These are phyloP conservation scores for Barbarea vulgaris DNA, from an alignment of 345 rosid genomes.

Conservation along the genomic window DNA sequence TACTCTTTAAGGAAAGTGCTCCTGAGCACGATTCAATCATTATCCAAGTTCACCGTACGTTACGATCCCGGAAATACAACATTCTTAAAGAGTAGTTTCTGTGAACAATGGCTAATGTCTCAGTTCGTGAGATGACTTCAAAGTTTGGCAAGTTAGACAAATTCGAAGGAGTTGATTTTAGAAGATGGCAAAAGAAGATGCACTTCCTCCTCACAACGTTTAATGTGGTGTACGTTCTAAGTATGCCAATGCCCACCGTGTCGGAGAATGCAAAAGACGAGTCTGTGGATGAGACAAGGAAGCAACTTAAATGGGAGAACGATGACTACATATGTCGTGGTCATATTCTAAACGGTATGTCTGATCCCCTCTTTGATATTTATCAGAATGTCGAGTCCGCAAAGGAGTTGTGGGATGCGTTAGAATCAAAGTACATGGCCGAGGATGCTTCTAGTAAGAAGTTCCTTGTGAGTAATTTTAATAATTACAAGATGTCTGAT, in stretches of 20 bases:
- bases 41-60: no score
- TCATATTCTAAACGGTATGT: not conserved
- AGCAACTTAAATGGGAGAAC: not conserved
- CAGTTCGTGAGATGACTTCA: not conserved
- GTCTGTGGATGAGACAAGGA: not conserved
- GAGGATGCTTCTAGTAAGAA: slow-evolving; percentile 3
- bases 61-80: no score
- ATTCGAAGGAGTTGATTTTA: slow-evolving; percentile 4
- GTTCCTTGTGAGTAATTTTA: slow-evolving; percentile 7
- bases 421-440: not conserved
- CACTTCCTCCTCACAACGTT: not conserved
- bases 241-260: not conserved
- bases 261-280: not conserved
- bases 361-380: not conserved
- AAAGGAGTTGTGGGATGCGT: not conserved
- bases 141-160: not conserved
- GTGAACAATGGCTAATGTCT: not conserved
- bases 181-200: slow-evolving; percentile 6
- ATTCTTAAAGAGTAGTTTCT: not conserved
- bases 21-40: no score
- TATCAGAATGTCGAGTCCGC: not conserved
- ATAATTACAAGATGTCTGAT: slow-evolving; percentile 5
- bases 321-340: not conserved
- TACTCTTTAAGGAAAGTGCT: no score
- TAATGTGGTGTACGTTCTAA: not conserved